Percentiles rank a stretch among this genome's conserved stretches.
phyloP scores from a whole-genome alignment of 2,329 filamentous ascomycete genomes.

The Aschersonia sp. region DNA sequence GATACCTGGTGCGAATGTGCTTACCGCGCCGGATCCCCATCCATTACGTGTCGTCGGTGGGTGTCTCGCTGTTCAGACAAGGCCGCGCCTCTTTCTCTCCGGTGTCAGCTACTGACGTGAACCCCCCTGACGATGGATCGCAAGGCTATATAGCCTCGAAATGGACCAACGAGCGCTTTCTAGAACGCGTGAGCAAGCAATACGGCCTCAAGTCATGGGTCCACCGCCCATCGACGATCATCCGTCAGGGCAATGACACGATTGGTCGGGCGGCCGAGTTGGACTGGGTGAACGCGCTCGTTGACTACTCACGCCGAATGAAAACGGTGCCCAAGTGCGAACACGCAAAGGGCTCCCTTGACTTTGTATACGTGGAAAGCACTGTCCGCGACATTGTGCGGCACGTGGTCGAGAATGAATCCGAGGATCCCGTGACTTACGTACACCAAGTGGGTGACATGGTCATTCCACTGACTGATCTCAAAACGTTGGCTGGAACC shows the following conservation, averaged over 20 bases:
- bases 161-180: slow-evolving; percentile 16
- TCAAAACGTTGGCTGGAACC: neutral
- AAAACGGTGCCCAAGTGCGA: neutral
- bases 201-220: slow-evolving; percentile 3
- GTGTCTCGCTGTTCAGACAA: neutral
- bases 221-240: slow-evolving; percentile 5
- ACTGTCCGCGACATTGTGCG: neutral
- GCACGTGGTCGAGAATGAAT: neutral
- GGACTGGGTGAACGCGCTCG: neutral
- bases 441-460: neutral
- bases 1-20: slow-evolving; percentile 12
- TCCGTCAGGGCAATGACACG: neutral
- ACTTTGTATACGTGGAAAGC: neutral
- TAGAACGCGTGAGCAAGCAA: slow-evolving; percentile 9
- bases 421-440: neutral
- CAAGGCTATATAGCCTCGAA: slow-evolving; percentile 17
- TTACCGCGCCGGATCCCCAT: slow-evolving; percentile 11
- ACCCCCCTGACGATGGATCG: slow-evolving; percentile 6
- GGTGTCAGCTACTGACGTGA: neutral
- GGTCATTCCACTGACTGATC: neutral
- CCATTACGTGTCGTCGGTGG: slow-evolving; percentile 9
- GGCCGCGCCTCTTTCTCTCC: neutral
- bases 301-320: neutral
- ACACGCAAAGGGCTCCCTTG: neutral
- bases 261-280: neutral